A percentile compares a stretch with the other conserved stretches of the same genome.
phyloP scores from a whole-genome alignment of 768 basidiomycete genomes.

The Lepiota venenata region DNA sequence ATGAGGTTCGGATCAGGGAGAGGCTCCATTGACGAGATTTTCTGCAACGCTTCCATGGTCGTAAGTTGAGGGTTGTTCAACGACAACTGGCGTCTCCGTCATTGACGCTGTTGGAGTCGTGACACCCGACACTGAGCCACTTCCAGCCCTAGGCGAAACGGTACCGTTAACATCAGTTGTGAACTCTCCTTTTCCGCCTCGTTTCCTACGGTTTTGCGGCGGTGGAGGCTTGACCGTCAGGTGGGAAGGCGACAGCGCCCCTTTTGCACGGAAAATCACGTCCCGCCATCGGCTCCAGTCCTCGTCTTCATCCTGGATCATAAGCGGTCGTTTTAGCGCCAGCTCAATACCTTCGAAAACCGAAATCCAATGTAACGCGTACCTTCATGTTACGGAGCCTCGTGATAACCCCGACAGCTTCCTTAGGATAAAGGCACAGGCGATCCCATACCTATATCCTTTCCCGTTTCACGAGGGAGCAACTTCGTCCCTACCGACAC shows the following conservation, averaged over 20 bases:
- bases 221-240: constrained; percentile 50
- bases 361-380: constrained; percentile 13
- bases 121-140: background rate
- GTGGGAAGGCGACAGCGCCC: constrained; percentile 43
- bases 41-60: constrained; percentile 46
- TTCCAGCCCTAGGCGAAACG: constrained; percentile 7
- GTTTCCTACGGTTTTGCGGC: constrained; percentile 55
- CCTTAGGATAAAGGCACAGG: constrained; percentile 74
- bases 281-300: constrained; percentile 90
- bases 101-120: constrained; percentile 17
- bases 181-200: constrained; percentile 52
- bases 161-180: constrained; percentile 21
- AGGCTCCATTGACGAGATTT: constrained; percentile 34
- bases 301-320: constrained; percentile 74
- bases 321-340: background rate
- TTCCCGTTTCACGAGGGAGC: constrained; percentile 81
- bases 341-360: constrained; percentile 1
- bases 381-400: constrained; percentile 83
- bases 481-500: constrained; percentile 31
- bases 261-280: constrained; percentile 77
- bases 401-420: constrained; percentile 78
- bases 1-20: constrained; percentile 34
- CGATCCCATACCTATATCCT: constrained; percentile 86
- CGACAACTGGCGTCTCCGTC: constrained; percentile 6
- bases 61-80: constrained; percentile 35